Percentiles rank a stretch among this genome's conserved stretches.
These are phyloP conservation scores for Salix koriyanagi DNA, from an alignment of 345 rosid species.

Conservation along the genomic window DNA sequence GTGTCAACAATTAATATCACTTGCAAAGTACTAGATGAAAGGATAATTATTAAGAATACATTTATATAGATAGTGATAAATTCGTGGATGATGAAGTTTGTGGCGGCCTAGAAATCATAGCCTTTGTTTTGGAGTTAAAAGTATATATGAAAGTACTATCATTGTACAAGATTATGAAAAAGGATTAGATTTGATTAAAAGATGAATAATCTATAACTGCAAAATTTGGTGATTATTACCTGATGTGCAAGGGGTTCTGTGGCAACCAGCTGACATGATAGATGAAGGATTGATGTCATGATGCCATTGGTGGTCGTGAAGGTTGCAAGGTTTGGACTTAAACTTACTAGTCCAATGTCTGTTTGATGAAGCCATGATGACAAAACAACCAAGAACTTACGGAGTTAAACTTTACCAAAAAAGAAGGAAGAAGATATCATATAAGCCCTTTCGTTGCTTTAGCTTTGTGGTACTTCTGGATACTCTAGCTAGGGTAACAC, in stretches of 20 bases:
- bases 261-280: conserved; percentile 49
- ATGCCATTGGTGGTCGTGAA: conserved; percentile 79
- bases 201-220: neutral
- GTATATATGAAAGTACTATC: neutral
- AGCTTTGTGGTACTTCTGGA: conserved; percentile 32
- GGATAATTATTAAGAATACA: neutral
- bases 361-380: conserved; percentile 91
- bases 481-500: conserved; percentile 37
- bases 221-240: conserved; percentile 31
- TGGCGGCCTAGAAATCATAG: neutral
- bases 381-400: conserved; percentile 1
- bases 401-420: conserved; percentile 16
- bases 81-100: neutral
- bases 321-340: conserved; percentile 90
- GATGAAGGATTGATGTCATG: conserved; percentile 66
- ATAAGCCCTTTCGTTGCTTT: conserved; percentile 37
- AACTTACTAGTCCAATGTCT: conserved; percentile 99
- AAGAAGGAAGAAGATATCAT: conserved; percentile 9
- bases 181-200: neutral
- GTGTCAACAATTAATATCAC: neutral
- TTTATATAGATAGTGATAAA: neutral
- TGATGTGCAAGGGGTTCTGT: conserved; percentile 54
- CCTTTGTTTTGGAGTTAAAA: neutral
- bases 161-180: neutral
- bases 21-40: neutral